These are phyloP conservation scores for Vigna hirtella DNA, from an alignment of 306 rosid genomes.

Conservation along the genomic window DNA sequence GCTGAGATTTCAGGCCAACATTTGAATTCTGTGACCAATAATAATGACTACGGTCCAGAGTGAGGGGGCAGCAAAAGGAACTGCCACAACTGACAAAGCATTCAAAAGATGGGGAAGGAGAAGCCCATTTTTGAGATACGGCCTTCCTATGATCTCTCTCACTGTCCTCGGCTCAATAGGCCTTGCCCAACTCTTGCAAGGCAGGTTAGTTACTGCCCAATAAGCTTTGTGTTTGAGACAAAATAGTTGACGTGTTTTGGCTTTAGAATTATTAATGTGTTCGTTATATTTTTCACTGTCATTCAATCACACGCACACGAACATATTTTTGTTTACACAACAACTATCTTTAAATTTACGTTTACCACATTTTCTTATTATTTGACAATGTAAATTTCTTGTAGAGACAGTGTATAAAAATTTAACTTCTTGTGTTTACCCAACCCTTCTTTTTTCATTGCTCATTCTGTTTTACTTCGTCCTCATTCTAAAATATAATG, in stretches of 20 bases:
- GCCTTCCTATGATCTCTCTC: slow-evolving; percentile 93
- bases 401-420: background rate
- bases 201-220: slow-evolving; percentile 58
- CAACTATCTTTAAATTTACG: background rate
- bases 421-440: background rate
- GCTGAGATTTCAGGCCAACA: slow-evolving; percentile 2
- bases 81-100: slow-evolving; percentile 43
- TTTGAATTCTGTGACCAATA: slow-evolving; percentile 14
- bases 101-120: slow-evolving; percentile 81
- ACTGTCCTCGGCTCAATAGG: slow-evolving; percentile 85
- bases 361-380: background rate
- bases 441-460: slow-evolving; percentile 7
- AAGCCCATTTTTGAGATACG: slow-evolving; percentile 82
- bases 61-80: slow-evolving; percentile 37
- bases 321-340: background rate
- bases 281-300: background rate
- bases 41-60: slow-evolving; percentile 52
- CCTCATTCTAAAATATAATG: slow-evolving; percentile 35
- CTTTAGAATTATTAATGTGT: too few relatives aligned
- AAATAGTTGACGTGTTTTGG: background rate
- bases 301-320: background rate
- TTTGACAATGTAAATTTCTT: background rate
- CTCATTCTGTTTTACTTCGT: slow-evolving; percentile 9
- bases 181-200: slow-evolving; percentile 89
- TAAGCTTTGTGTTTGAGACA: background rate